These are phyloP conservation scores for Gossypioides kirkii DNA, from an alignment of 345 rosid species.

Conservation along the genomic window DNA sequence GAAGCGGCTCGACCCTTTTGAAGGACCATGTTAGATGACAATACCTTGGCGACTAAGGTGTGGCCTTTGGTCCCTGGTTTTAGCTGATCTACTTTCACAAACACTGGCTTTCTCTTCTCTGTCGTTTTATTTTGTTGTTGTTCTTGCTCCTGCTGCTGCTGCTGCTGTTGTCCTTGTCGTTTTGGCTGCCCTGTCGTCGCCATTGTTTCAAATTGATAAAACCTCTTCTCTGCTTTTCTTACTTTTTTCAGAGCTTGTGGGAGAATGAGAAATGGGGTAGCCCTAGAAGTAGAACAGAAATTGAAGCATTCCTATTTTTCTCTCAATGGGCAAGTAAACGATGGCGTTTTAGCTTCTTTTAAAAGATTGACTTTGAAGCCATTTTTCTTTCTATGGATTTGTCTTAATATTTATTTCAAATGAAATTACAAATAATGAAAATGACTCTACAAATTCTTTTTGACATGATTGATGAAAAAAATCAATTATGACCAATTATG, in stretches of 20 bases:
- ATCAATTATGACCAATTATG: not conserved
- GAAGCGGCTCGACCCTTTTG: slow-evolving; percentile 38
- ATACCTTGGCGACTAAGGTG: slow-evolving; percentile 51
- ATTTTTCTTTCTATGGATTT: not conserved
- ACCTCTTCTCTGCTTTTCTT: not conserved
- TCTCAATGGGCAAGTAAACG: not conserved
- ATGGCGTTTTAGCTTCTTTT: not conserved
- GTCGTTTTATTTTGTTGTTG: slow-evolving; percentile 13
- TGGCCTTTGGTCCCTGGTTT: slow-evolving; percentile 65
- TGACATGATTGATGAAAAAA: too few species aligned
- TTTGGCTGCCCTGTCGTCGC: slow-evolving; percentile 25
- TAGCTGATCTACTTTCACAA: slow-evolving; percentile 55
- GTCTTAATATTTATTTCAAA: too few species aligned
- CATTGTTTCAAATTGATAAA: slow-evolving; percentile 7
- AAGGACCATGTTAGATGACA: slow-evolving; percentile 40
- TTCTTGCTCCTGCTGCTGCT: slow-evolving; percentile 15
- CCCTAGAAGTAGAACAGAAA: slow-evolving; percentile 11
- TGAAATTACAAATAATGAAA: too few species aligned
- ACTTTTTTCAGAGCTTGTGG: not conserved
- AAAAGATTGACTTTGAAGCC: not conserved
- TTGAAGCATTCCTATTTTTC: not conserved
- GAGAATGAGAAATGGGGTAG: not conserved
- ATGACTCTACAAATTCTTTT: too few species aligned
- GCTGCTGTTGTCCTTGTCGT: slow-evolving; percentile 4
- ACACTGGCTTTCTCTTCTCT: slow-evolving; percentile 66